Evolutionary conservation across 495 filamentous ascomycete species (phyloP), one percentile per base, ranked within the genome.

Genomic region (Parathielavia hyrcaniae): DNA sequence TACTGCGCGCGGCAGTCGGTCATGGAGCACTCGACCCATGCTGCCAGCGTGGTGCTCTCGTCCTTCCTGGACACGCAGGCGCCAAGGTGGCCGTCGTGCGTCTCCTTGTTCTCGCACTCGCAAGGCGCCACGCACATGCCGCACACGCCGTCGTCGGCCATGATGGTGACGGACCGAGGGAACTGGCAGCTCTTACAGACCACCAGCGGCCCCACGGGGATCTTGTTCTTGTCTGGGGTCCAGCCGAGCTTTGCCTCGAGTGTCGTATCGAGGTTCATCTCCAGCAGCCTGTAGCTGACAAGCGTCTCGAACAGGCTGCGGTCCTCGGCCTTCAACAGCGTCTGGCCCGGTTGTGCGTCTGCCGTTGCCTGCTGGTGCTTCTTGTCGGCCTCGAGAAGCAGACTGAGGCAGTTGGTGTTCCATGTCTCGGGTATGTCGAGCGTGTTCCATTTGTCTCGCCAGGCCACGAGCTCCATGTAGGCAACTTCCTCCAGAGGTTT

Each of bases 251-350:
- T 55, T 2, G 71, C 72, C 7, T 58, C 63, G 4, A 77, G 61
- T 0, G 64, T 61, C 4, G 71, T 75, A 38, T 67, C 61, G 13
- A 79, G 64, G 49, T 78, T 78, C 32, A 71, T 56, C 64, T 78
- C 74, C 8, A 78, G 66, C 48, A 77, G 67, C 62, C 73, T 74
- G 65, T 77, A 78, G 19, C 70, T 67, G n/a, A 79, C 67, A n/a
- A 79, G 64, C 0, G 58, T 56, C 48, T 72, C 54, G 56, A 78
- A 78, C 0, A 78, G 64, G 16, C 43, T 38, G 30, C 70, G 61
- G 47, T 78, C 77, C 5, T 49, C 30, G 9, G 59, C 14, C 10
- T 59, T 62, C 8, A 78, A 54, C 5, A 76, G 52, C 0, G 50
- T 50, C 43, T 49, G 17, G 32, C 11, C 34, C 10, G 43, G 3